Percentiles rank a stretch among this genome's conserved stretches.
These are phyloP conservation scores for Hippophae tibetana DNA, from an alignment of 306 rosid species.

Conservation along the genomic window DNA sequence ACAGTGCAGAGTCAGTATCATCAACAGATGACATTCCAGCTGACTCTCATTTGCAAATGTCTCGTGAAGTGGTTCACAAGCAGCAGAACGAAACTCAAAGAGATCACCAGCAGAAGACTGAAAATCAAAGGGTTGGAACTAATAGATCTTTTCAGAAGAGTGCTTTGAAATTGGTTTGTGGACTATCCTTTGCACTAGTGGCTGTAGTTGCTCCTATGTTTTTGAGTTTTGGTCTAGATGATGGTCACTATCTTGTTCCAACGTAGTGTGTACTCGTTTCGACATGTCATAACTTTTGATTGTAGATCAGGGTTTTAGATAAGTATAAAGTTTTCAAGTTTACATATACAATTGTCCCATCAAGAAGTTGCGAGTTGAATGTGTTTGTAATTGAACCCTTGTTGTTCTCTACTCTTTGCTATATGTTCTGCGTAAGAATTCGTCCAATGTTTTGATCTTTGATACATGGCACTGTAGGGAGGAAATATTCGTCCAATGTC, in stretches of 20 bases:
- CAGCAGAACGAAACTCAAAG: conserved; percentile 8
- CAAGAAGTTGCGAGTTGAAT: too few relatives aligned
- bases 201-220: conserved; percentile 41
- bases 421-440: too few relatives aligned
- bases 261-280: conserved; percentile 31
- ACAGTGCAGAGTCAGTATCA: conserved; percentile 55
- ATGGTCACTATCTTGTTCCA: conserved; percentile 54
- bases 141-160: conserved; percentile 27
- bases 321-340: background rate
- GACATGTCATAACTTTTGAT: conserved; percentile 17
- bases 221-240: conserved; percentile 43
- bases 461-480: too few relatives aligned
- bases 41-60: conserved; percentile 24
- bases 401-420: too few relatives aligned
- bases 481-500: too few relatives aligned
- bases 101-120: conserved; percentile 18
- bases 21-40: conserved; percentile 41
- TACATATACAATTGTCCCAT: too few relatives aligned
- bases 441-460: too few relatives aligned
- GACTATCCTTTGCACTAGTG: conserved; percentile 39
- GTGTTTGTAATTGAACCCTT: too few relatives aligned
- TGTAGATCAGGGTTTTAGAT: conserved; percentile 1
- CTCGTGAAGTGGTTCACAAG: conserved; percentile 27
- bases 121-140: conserved; percentile 6
- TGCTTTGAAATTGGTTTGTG: conserved; percentile 39